phyloP scores from a whole-genome alignment of 306 rosid species.

The Cucurbita argyrosperma region DNA sequence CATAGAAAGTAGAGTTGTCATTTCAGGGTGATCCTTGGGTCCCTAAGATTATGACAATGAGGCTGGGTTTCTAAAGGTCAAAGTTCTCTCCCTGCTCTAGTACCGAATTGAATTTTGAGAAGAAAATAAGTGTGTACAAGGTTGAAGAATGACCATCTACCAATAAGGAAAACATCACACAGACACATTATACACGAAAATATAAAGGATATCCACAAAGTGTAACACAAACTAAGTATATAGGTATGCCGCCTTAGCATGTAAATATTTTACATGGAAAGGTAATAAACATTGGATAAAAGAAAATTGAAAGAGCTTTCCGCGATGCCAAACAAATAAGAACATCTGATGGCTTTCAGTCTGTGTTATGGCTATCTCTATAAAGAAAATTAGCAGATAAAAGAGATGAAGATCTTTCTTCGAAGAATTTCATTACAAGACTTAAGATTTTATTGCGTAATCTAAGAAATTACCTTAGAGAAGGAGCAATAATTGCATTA shows the following conservation, averaged over 20 bases:
- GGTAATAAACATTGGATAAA: neutral
- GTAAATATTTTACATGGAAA: neutral
- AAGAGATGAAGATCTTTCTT: neutral
- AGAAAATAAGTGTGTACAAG: too few relatives aligned
- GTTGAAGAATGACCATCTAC: too few relatives aligned
- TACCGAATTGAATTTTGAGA: too few relatives aligned
- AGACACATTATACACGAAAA: too few relatives aligned
- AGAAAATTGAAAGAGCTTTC: neutral
- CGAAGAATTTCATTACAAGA: neutral
- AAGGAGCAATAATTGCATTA: slow-evolving; percentile 77
- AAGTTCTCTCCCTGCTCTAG: too few relatives aligned
- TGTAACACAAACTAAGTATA: neutral
- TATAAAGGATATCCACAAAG: too few relatives aligned
- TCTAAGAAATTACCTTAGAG: slow-evolving; percentile 47
- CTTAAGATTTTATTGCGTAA: neutral
- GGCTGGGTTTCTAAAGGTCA: too few relatives aligned
- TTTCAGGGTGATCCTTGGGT: too few relatives aligned
- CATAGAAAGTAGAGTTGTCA: too few relatives aligned
- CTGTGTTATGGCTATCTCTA: neutral
- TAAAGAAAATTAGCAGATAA: neutral
- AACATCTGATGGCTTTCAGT: neutral
- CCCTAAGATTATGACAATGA: too few relatives aligned
- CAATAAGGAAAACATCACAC: too few relatives aligned
- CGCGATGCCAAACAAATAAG: neutral
- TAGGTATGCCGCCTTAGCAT: neutral